Conservation (phyloP, 257 asterid species). For the Solanum dulcamara region DNA sequence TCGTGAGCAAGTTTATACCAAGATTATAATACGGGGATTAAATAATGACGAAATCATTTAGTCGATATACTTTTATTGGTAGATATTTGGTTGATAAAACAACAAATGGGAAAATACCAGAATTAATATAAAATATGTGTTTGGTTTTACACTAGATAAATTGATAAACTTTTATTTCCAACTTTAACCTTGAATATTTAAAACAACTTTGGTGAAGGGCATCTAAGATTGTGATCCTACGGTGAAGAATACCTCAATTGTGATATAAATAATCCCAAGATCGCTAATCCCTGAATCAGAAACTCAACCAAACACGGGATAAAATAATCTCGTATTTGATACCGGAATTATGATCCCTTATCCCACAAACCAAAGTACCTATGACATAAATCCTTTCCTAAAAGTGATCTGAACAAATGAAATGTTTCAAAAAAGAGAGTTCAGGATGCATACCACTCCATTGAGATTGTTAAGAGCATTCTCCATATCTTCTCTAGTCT, state of each 20-base stretch:
- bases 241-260: background rate
- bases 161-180: background rate
- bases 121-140: no score
- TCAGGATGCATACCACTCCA: slow-evolving; percentile 51
- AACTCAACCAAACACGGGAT: background rate
- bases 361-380: background rate
- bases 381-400: background rate
- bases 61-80: no score
- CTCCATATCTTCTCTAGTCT: slow-evolving; percentile 54
- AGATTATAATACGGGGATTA: no score
- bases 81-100: no score
- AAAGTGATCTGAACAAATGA: background rate
- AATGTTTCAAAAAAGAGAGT: background rate
- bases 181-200: no score
- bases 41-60: no score
- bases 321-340: background rate
- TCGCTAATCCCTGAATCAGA: background rate
- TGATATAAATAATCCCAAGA: background rate
- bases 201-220: background rate
- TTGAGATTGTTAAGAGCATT: slow-evolving; percentile 63
- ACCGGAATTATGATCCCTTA: background rate
- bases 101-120: no score
- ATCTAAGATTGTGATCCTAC: background rate
- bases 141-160: background rate
- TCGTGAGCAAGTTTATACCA: no score